Percentiles rank a stretch among this genome's conserved stretches.
Conservation (phyloP, 1,284 basidiomycete genomes). For the Golubevia pallescens region DNA sequence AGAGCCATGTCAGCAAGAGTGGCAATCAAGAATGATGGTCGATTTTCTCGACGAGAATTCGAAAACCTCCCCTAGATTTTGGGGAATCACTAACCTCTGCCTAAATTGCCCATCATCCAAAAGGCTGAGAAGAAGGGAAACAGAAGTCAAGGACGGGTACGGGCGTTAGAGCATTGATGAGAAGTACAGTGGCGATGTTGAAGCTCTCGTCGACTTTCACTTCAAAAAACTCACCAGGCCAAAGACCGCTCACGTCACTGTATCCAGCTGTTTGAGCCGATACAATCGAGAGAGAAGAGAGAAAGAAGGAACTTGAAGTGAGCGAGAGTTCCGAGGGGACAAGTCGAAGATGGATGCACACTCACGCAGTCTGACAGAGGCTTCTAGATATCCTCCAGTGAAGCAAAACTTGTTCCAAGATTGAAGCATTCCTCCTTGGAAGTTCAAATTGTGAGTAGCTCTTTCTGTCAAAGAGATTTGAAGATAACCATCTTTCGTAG, state of each 20-base stretch:
- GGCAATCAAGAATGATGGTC: too few relatives aligned
- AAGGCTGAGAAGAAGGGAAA: slow-evolving; percentile 18
- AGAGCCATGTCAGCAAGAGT: too few relatives aligned
- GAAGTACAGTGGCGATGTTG: too few relatives aligned
- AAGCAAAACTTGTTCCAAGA: slow-evolving; percentile 64
- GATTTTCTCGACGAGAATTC: too few relatives aligned
- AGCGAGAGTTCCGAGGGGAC: slow-evolving; percentile 8
- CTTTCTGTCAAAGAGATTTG: slow-evolving; percentile 42
- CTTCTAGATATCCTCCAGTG: slow-evolving; percentile 60
- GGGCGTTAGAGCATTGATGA: too few relatives aligned
- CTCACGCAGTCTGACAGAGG: slow-evolving; percentile 33
- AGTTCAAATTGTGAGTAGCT: slow-evolving; percentile 48
- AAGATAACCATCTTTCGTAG: slow-evolving; percentile 46
- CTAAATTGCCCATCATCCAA: slow-evolving; percentile 62
- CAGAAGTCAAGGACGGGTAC: too few relatives aligned
- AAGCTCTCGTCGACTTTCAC: too few relatives aligned
- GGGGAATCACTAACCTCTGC: too few relatives aligned
- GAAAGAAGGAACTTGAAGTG: slow-evolving; percentile 37
- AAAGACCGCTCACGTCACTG: slow-evolving; percentile 44
- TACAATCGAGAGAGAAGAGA: too few relatives aligned
- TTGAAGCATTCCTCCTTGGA: slow-evolving; percentile 60
- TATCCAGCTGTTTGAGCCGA: too few relatives aligned
- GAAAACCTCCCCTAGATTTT: too few relatives aligned
- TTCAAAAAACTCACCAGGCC: too few relatives aligned
- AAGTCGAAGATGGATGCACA: background rate